A percentile compares a stretch with the other conserved stretches of the same genome.
Evolutionary conservation across 345 rosid species (phyloP).

Genomic region (Euclidium syriacum): DNA sequence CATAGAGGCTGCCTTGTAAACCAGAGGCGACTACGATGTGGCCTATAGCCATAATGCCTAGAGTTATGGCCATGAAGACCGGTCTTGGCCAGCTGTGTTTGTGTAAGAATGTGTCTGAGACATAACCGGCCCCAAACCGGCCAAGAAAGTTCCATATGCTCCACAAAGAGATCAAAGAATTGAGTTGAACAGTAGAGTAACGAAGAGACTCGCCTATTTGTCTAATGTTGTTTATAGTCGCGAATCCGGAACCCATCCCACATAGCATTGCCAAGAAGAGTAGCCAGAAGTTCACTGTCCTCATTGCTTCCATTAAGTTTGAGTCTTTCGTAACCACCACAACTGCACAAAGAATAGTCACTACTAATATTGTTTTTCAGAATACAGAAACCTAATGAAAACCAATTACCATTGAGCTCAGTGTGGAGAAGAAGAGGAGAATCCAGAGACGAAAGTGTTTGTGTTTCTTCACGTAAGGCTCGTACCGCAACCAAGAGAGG

Average conservation of each 20-base stretch:
- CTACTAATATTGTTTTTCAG: too few relatives aligned
- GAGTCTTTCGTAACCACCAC: slow-evolving; percentile 31
- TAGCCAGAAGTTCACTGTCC: slow-evolving; percentile 65
- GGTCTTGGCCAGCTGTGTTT: slow-evolving; percentile 67
- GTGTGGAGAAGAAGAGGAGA: slow-evolving; percentile 10
- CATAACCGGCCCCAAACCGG: slow-evolving; percentile 73
- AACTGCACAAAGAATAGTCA: slow-evolving; percentile 8
- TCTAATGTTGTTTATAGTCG: slow-evolving; percentile 74
- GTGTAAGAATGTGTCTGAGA: slow-evolving; percentile 64
- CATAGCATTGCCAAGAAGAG: slow-evolving; percentile 67
- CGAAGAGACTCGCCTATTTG: slow-evolving; percentile 86
- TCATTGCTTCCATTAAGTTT: slow-evolving; percentile 52
- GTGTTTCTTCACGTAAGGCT: slow-evolving; percentile 47
- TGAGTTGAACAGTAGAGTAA: slow-evolving; percentile 53
- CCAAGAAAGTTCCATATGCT: slow-evolving; percentile 96
- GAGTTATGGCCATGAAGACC: slow-evolving; percentile 58
- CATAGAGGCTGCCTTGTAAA: slow-evolving; percentile 46
- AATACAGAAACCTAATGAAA: not conserved
- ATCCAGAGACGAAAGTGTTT: not conserved
- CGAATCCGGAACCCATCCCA: slow-evolving; percentile 79
- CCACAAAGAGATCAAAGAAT: slow-evolving; percentile 64
- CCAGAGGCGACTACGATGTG: slow-evolving; percentile 73
- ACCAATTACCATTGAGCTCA: not conserved
- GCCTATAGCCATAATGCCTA: slow-evolving; percentile 49
- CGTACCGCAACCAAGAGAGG: slow-evolving; percentile 54